A percentile compares a stretch with the other conserved stretches of the same genome.
These are phyloP conservation scores for Sclerotinia sclerotiorum DNA, from an alignment of 2,329 filamentous ascomycete species.

Conservation along the genomic window DNA sequence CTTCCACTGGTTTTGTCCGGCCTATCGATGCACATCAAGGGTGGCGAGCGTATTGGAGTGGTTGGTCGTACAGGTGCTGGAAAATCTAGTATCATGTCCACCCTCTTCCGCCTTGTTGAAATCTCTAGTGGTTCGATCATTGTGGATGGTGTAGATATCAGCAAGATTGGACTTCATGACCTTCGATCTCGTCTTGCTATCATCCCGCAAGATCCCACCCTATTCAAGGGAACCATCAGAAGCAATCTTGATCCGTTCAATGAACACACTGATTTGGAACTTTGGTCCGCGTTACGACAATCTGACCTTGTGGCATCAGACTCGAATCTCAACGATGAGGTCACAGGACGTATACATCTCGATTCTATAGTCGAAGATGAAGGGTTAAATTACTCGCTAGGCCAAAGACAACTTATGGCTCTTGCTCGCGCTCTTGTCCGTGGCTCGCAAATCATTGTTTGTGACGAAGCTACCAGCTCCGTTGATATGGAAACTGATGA, in stretches of 20 bases:
- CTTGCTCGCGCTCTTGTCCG: slow-evolving; percentile 87
- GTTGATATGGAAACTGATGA: slow-evolving; percentile 97
- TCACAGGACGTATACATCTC: slow-evolving; percentile 68
- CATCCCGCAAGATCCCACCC: slow-evolving; percentile 80
- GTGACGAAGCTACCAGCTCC: slow-evolving; percentile 90
- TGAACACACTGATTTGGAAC: slow-evolving; percentile 73
- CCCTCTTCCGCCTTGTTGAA: slow-evolving; percentile 74
- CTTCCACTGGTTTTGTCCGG: slow-evolving; percentile 73
- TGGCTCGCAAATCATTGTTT: slow-evolving; percentile 87
- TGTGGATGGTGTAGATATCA: slow-evolving; percentile 68
- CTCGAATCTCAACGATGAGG: slow-evolving; percentile 39
- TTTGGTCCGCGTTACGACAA: slow-evolving; percentile 76
- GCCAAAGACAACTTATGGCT: slow-evolving; percentile 93
- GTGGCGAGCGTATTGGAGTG: slow-evolving; percentile 78
- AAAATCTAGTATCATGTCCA: slow-evolving; percentile 81
- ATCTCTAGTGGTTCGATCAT: slow-evolving; percentile 61
- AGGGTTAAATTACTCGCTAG: slow-evolving; percentile 92
- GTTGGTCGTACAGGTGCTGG: slow-evolving; percentile 81
- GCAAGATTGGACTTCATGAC: slow-evolving; percentile 71
- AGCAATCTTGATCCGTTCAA: slow-evolving; percentile 79
- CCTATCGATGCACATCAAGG: slow-evolving; percentile 68
- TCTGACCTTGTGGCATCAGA: slow-evolving; percentile 66
- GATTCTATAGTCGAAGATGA: slow-evolving; percentile 89
- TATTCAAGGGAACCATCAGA: slow-evolving; percentile 78
- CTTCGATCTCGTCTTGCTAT: slow-evolving; percentile 75